A percentile compares a stretch with the other conserved stretches of the same genome.
These are phyloP conservation scores for Populus alba DNA, from an alignment of 345 rosid species.

Conservation along the genomic window DNA sequence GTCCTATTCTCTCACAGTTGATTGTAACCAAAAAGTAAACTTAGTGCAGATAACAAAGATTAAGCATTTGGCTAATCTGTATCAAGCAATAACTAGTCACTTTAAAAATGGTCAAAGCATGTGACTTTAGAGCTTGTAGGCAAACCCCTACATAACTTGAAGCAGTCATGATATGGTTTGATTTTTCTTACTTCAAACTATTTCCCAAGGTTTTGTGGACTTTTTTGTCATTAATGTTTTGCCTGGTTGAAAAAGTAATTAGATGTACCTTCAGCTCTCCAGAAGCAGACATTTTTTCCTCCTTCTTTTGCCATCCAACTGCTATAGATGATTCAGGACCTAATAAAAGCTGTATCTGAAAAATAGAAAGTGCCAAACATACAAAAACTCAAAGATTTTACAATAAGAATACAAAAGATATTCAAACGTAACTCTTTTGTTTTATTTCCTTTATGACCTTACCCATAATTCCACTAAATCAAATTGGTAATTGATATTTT, in stretches of 20 bases:
- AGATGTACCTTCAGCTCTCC: slow-evolving; percentile 68
- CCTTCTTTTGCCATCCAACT: slow-evolving; percentile 86
- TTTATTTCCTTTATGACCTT: slow-evolving; percentile 7
- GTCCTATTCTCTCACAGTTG: background rate
- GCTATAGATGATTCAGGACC: slow-evolving; percentile 73
- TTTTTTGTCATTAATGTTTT: background rate
- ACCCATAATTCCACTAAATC: background rate
- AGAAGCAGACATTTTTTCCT: slow-evolving; percentile 66
- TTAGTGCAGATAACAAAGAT: background rate
- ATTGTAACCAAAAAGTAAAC: background rate
- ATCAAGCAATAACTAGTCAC: background rate
- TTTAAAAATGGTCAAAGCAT: background rate
- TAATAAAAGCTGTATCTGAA: slow-evolving; percentile 72
- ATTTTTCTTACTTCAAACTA: background rate
- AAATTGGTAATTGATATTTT: background rate
- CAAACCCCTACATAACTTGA: background rate
- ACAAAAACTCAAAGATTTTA: slow-evolving; percentile 12
- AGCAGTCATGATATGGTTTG: background rate
- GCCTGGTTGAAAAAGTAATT: slow-evolving; percentile 7
- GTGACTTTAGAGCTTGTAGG: background rate
- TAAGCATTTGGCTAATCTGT: background rate
- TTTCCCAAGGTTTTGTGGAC: background rate
- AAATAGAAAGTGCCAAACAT: slow-evolving; percentile 5
- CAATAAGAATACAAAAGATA: background rate
- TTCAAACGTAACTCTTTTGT: background rate